Percentiles rank a stretch among this genome's conserved stretches.
phyloP scores from a whole-genome alignment of 148 eudicot species.

The Diospyros kaki region DNA sequence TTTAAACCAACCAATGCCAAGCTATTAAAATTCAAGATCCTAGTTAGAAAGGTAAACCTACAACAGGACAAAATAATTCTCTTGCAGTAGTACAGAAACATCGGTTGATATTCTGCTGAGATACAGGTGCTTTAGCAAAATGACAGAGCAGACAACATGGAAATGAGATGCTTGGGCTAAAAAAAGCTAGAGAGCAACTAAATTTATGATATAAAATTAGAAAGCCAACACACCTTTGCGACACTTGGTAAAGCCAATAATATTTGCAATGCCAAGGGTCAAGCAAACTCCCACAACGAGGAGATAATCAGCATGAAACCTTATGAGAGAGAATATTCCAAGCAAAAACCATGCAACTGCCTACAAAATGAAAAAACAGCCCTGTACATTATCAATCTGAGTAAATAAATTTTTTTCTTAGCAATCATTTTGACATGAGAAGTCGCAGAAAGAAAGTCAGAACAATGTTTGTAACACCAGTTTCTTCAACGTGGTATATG shows the following conservation, averaged over 20 bases:
- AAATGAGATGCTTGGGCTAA: neutral
- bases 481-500: neutral
- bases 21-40: neutral
- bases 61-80: neutral
- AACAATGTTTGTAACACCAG: neutral
- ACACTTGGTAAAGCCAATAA: constrained; percentile 92
- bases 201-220: constrained; percentile 1
- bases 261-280: constrained; percentile 89
- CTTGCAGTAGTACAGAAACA: neutral
- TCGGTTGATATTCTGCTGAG: neutral
- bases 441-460: too few species aligned
- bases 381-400: neutral
- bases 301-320: constrained; percentile 94
- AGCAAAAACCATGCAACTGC: constrained; percentile 83
- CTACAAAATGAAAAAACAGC: constrained; percentile 35
- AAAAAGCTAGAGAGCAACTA: constrained; percentile 5
- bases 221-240: constrained; percentile 61
- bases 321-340: constrained; percentile 84
- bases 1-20: neutral
- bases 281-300: constrained; percentile 94
- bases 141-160: neutral
- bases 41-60: neutral
- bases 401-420: neutral
- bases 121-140: neutral
- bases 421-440: neutral